A percentile compares a stretch with the other conserved stretches of the same genome.
Evolutionary conservation across 768 basidiomycete species (phyloP).

Genomic region (Guyanaporus albipodus): DNA sequence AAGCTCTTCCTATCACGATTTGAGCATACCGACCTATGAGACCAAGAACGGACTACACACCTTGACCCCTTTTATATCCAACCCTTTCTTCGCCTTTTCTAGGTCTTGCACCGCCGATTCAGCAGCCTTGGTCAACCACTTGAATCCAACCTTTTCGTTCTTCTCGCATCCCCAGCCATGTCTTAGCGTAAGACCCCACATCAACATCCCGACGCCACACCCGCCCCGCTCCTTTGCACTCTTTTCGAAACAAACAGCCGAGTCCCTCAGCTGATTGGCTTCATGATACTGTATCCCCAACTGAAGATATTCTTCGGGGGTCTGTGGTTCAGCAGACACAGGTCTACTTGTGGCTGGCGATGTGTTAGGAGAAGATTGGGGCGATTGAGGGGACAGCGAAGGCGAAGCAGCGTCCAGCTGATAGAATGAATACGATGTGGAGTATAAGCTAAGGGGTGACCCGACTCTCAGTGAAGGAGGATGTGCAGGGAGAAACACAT

Average conservation of each 20-base stretch:
- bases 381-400: slow-evolving; percentile 36
- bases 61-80: slow-evolving; percentile 52
- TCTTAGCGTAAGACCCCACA: slow-evolving; percentile 83
- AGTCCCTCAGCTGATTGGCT: slow-evolving; percentile 63
- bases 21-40: neutral
- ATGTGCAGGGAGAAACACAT: slow-evolving; percentile 25
- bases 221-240: slow-evolving; percentile 72
- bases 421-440: slow-evolving; percentile 60
- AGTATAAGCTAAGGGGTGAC: slow-evolving; percentile 49
- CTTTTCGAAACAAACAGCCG: slow-evolving; percentile 71
- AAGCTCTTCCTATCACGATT: slow-evolving; percentile 56
- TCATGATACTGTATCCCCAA: slow-evolving; percentile 78
- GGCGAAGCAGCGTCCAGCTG: slow-evolving; percentile 45
- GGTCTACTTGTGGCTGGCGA: slow-evolving; percentile 16
- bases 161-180: slow-evolving; percentile 87
- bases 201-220: slow-evolving; percentile 86
- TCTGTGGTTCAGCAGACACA: slow-evolving; percentile 26
- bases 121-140: slow-evolving; percentile 79
- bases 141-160: slow-evolving; percentile 76
- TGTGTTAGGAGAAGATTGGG: slow-evolving; percentile 13
- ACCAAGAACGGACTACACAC: slow-evolving; percentile 28
- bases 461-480: slow-evolving; percentile 36
- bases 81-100: slow-evolving; percentile 54
- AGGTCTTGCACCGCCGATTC: slow-evolving; percentile 76
- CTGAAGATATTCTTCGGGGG: slow-evolving; percentile 67